Percentiles rank a stretch among this genome's conserved stretches.
Evolutionary conservation across 1,284 basidiomycete species (phyloP).

Genomic region (Bjerkandera adusta): DNA sequence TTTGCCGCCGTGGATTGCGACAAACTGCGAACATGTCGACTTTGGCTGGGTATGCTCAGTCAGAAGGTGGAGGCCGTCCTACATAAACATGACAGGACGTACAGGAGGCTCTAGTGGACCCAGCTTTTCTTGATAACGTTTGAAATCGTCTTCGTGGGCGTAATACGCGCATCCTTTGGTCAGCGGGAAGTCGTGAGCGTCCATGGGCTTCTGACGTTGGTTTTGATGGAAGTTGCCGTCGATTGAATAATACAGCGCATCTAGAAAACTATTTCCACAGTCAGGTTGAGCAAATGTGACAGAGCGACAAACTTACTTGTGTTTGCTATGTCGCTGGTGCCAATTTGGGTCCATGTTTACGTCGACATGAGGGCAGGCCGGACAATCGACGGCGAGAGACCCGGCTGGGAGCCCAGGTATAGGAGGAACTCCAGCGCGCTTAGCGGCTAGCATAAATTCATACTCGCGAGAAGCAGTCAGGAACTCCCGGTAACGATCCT

Average conservation of each 20-base stretch:
- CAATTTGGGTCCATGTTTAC: constrained; percentile 22
- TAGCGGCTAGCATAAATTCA: constrained; percentile 4
- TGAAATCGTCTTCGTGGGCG: constrained; percentile 9
- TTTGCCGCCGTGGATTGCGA: constrained; percentile 11
- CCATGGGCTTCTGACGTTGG: constrained; percentile 14
- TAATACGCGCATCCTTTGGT: constrained; percentile 13
- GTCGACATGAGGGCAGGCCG: constrained; percentile 20
- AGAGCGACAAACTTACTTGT: background rate
- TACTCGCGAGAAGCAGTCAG: constrained; percentile 16
- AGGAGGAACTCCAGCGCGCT: background rate
- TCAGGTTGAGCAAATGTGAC: background rate
- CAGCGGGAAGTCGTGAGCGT: constrained; percentile 13
- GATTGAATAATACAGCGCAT: constrained; percentile 14
- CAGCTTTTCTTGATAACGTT: constrained; percentile 1
- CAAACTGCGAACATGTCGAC: constrained; percentile 15
- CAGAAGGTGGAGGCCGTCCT: background rate
- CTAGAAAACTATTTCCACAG: constrained; percentile 10
- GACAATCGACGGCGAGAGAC: constrained; percentile 14
- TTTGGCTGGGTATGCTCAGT: background rate
- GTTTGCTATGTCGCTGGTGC: background rate
- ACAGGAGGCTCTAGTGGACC: constrained; percentile 5
- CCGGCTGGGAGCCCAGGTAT: too few relatives aligned
- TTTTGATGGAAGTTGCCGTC: constrained; percentile 17
- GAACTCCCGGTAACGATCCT: constrained; percentile 21
- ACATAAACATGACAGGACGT: background rate